Percentiles rank a stretch among this genome's conserved stretches.
These are phyloP conservation scores for Fermentozyma sake DNA, from an alignment of 1,139 yeast species.

Conservation along the genomic window DNA sequence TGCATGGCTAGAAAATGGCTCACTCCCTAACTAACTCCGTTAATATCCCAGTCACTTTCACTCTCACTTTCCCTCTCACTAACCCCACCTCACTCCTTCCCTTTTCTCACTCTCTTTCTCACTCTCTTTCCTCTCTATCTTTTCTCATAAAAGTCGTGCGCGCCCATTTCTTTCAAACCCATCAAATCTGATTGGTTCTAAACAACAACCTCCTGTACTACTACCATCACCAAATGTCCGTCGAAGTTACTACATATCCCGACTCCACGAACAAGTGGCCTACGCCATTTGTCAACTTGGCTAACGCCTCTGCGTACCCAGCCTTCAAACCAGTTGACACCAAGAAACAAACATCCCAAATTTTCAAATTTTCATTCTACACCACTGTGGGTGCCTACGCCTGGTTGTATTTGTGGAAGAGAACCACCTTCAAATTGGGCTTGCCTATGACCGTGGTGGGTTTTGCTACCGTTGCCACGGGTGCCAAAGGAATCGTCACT, in stretches of 20 bases:
- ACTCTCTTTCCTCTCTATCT: no score
- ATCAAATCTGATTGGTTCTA: conserved; percentile 15
- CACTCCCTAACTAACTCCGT: no score
- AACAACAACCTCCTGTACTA: neutral
- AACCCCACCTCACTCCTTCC: no score
- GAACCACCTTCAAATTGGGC: conserved; percentile 42
- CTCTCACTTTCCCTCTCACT: no score
- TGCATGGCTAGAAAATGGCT: no score
- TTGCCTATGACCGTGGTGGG: conserved; percentile 40
- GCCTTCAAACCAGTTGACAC: conserved; percentile 44
- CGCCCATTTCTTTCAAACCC: no score
- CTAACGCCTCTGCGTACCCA: conserved; percentile 41
- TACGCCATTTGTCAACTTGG: conserved; percentile 38
- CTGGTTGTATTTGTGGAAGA: conserved; percentile 45
- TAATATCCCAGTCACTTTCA: no score
- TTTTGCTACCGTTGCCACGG: conserved; percentile 42
- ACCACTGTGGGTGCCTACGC: conserved; percentile 47
- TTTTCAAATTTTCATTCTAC: conserved; percentile 40
- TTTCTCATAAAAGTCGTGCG: no score
- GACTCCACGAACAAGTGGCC: conserved; percentile 42
- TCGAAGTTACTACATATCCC: conserved; percentile 18
- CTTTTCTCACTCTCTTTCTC: no score
- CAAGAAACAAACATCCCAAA: conserved; percentile 34
- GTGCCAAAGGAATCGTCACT: conserved; percentile 36
- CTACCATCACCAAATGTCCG: conserved; percentile 4